Evolutionary conservation across 2,329 filamentous ascomycete species (phyloP).

Genomic region (Monosporascus ibericus): DNA sequence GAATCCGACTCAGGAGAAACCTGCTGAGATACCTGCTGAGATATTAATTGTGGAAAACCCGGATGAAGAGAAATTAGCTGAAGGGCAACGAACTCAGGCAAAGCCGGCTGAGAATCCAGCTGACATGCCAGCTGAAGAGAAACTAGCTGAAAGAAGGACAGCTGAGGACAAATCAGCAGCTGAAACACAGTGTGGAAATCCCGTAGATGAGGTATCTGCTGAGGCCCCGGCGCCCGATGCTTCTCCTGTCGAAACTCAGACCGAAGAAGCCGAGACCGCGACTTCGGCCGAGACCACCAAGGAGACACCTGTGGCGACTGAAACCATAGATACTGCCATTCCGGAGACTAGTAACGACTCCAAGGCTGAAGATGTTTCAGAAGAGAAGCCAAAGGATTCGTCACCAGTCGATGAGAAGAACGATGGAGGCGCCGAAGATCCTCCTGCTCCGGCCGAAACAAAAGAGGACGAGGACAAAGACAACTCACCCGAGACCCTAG

Average conservation of each 20-base stretch:
- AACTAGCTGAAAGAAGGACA: neutral
- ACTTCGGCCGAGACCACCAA: neutral
- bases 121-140: neutral
- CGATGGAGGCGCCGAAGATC: neutral
- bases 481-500: neutral
- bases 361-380: neutral
- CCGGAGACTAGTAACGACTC: neutral
- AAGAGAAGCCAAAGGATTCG: neutral
- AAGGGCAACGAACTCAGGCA: neutral
- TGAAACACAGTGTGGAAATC: neutral
- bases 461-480: neutral
- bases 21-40: neutral
- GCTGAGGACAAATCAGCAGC: neutral
- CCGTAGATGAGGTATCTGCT: neutral
- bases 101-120: neutral
- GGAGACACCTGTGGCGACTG: neutral
- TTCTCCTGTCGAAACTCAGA: neutral
- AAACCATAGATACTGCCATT: neutral
- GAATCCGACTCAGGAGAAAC: neutral
- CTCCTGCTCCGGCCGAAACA: neutral
- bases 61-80: neutral
- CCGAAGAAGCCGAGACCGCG: neutral
- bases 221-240: neutral
- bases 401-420: constrained; percentile 4
- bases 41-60: neutral